Evolutionary conservation across 306 rosid species (phyloP).

Genomic region (Sophora flavescens): DNA sequence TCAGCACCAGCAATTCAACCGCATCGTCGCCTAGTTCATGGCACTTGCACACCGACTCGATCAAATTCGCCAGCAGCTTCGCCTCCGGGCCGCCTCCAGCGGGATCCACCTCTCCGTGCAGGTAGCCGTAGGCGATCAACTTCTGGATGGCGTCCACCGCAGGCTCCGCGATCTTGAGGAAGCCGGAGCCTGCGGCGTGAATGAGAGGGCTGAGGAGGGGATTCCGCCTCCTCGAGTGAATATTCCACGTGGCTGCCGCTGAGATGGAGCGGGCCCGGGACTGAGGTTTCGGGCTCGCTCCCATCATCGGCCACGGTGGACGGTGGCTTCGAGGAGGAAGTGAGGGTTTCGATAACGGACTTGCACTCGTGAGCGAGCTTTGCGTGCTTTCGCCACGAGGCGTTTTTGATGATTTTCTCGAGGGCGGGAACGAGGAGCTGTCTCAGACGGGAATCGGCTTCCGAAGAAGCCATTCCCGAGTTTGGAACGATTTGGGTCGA

Average conservation of each 20-base stretch:
- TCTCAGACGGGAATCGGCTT: constrained; percentile 98
- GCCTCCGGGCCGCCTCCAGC: constrained; percentile 71
- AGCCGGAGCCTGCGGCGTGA: constrained; percentile 76
- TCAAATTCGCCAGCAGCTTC: constrained; percentile 75
- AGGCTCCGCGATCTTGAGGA: constrained; percentile 92
- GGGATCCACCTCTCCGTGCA: constrained; percentile 94
- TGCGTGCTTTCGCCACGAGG: constrained; percentile 95
- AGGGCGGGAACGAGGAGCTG: constrained; percentile 85
- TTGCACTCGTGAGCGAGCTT: constrained; percentile 93
- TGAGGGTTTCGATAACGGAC: constrained; percentile 75
- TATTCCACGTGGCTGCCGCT: constrained; percentile 79
- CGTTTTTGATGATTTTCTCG: constrained; percentile 89
- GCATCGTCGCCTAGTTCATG: constrained; percentile 89
- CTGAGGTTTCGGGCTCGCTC: constrained; percentile 51
- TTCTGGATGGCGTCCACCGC: constrained; percentile 92
- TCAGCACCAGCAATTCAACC: constrained; percentile 82
- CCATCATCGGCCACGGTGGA: constrained; percentile 37
- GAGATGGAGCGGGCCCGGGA: constrained; percentile 75
- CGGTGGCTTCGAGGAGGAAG: constrained; percentile 44
- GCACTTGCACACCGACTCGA: constrained; percentile 92
- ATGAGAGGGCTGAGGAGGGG: constrained; percentile 82
- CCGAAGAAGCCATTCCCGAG: constrained; percentile 99
- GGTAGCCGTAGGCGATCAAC: constrained; percentile 79
- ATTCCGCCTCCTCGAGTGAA: constrained; percentile 82
- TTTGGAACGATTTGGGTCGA: constrained; percentile 45